Conservation (phyloP, 1,139 yeast species). For the Lodderomyces beijingensis region DNA sequence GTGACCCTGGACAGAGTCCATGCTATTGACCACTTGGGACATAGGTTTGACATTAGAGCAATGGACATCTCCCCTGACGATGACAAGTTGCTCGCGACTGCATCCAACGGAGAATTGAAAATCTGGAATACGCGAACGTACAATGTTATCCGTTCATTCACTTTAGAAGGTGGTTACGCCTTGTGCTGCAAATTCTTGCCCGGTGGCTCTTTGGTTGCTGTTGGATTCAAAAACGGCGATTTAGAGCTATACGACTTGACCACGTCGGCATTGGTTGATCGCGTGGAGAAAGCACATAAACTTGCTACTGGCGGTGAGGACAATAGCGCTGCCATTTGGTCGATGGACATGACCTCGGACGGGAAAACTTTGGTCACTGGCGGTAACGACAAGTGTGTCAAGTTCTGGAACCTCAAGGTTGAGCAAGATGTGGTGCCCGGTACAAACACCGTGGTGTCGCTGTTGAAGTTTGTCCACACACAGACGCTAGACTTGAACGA, state of each 20-base stretch:
- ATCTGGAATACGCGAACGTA: constrained; percentile 79
- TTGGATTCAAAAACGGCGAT: constrained; percentile 89
- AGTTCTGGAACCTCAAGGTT: constrained; percentile 82
- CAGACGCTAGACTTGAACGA: constrained; percentile 83
- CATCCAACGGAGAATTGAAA: constrained; percentile 84
- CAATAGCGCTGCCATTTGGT: constrained; percentile 79
- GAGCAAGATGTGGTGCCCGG: constrained; percentile 69
- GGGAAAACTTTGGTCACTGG: constrained; percentile 87
- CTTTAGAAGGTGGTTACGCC: constrained; percentile 76
- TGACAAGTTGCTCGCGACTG: constrained; percentile 76
- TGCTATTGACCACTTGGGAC: constrained; percentile 75
- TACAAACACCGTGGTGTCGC: constrained; percentile 48
- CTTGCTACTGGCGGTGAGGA: constrained; percentile 16
- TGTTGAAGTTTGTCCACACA: constrained; percentile 62
- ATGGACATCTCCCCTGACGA: constrained; percentile 83
- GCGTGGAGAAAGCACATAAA: constrained; percentile 68
- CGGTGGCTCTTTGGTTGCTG: constrained; percentile 81
- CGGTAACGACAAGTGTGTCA: constrained; percentile 86
- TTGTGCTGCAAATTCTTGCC: constrained; percentile 80
- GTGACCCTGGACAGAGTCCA: constrained; percentile 35
- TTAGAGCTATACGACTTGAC: constrained; percentile 85
- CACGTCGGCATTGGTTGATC: constrained; percentile 67
- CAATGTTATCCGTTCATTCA: constrained; percentile 76
- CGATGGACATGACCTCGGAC: constrained; percentile 80
- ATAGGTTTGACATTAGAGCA: constrained; percentile 83